Conservation (phyloP, 192 early-diverging fungal genomes). For the Gonapodya sp. region DNA sequence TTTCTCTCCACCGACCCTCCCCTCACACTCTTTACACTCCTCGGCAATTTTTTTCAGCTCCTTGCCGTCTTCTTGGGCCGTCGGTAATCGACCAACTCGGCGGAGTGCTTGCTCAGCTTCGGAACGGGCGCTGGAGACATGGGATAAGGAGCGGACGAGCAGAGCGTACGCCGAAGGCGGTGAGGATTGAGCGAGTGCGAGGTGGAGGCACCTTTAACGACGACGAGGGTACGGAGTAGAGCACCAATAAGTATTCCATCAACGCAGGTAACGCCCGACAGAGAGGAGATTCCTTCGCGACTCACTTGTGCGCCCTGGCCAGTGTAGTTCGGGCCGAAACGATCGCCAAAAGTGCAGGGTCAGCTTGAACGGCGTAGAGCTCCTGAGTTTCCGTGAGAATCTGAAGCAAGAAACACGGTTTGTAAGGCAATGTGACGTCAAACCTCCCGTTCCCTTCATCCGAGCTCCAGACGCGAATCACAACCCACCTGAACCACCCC, state of each 20-base stretch:
- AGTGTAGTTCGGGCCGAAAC: conserved; percentile 36
- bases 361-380: conserved; percentile 36
- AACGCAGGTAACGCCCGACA: not conserved
- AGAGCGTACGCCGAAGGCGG: conserved; percentile 45
- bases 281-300: not conserved
- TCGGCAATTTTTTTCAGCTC: not conserved
- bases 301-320: conserved; percentile 46
- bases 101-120: conserved; percentile 23
- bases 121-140: conserved; percentile 40
- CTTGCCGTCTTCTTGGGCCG: not conserved
- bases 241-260: no score
- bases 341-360: conserved; percentile 31
- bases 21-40: not conserved
- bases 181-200: conserved; percentile 32
- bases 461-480: no score
- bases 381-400: conserved; percentile 43
- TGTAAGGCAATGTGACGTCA: no score
- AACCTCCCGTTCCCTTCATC: no score
- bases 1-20: not conserved
- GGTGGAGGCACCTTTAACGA: conserved; percentile 33
- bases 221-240: not conserved
- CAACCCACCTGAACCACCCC: conserved; percentile 44
- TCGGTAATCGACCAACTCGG: conserved; percentile 14
- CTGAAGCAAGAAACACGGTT: conserved; percentile 22
- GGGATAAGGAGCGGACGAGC: conserved; percentile 41